Evolutionary conservation across 2,329 filamentous ascomycete genomes (phyloP), one percentile per base, ranked within the genome.

Genomic region (Epichloe festucae): DNA sequence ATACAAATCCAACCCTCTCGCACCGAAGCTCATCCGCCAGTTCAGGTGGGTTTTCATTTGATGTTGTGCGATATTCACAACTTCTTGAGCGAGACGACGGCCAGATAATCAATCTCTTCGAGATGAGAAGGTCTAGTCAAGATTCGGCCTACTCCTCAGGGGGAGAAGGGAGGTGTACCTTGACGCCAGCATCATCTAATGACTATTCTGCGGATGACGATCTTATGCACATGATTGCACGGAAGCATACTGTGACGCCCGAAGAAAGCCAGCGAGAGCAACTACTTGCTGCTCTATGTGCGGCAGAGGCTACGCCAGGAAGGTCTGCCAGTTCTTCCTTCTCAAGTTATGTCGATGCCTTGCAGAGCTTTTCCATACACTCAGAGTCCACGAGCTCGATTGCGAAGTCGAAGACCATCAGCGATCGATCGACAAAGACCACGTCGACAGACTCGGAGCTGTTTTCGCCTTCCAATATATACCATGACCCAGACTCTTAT

Each of bases 251-350:
- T 41, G 42, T 49, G 10, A 52, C 50, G 12, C 40, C 41, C 35
- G 46, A 48, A 11, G 46, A 39, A 19, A 49, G 36, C 19, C 47
- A 49, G 23, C 40, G 43, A 46, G 19, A 49, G 38, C 47, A 52
- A 21, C 23, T 52, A 15, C 43, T 52, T n/a, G 19, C 42, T 23
- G 51, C 51, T 36, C 47, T 52, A 3, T 7, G 21, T 40, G 47
- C 35, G 19, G 23, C 47, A 15, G 47, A 46, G 41, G 21, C 42
- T 17, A 46, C 51, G 2, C 42, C 47, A 23, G 34, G 27, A 39
- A 46, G 43, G 38, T 44, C 27, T n/a, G 19, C 17, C 34, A 3
- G 8, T 19, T 44, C 40, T 3, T 35, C 46, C 36, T 36, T 40
- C 2, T 36, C 36, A 12, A 46, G 36, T 31, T 35, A 38, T n/a